Conservation (phyloP, 805 yeast species). For the Priceomyces haplophilus region DNA sequence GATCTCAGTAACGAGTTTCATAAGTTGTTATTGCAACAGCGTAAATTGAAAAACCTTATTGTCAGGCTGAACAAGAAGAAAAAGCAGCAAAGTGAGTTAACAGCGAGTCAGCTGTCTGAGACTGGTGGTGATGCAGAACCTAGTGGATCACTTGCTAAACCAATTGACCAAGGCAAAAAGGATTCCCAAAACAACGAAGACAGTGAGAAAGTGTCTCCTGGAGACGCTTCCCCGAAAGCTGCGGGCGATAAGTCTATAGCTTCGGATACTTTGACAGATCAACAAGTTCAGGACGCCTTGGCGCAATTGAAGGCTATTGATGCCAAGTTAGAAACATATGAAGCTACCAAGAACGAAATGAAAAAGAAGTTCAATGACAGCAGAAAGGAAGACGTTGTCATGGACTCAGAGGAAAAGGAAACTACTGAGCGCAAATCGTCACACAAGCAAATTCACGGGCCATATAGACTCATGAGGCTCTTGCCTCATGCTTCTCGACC, state of each 20-base stretch:
- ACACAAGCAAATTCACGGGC: constrained; percentile 70
- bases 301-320: constrained; percentile 38
- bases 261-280: constrained; percentile 25
- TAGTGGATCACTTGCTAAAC: neutral
- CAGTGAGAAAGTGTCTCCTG: neutral
- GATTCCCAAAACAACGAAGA: neutral
- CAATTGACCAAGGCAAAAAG: constrained; percentile 1
- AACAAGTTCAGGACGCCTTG: constrained; percentile 29
- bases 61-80: constrained; percentile 42
- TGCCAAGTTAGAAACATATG: constrained; percentile 34
- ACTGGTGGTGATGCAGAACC: neutral
- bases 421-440: constrained; percentile 31
- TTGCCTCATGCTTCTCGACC: constrained; percentile 85
- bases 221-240: constrained; percentile 8
- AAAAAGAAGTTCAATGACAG: constrained; percentile 27
- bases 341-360: constrained; percentile 31
- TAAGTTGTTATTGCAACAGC: constrained; percentile 56
- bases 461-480: constrained; percentile 75
- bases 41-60: constrained; percentile 50
- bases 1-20: constrained; percentile 69
- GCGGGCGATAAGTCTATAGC: constrained; percentile 12
- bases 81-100: constrained; percentile 21
- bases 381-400: constrained; percentile 10
- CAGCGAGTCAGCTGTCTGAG: constrained; percentile 3
- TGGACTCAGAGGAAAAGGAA: constrained; percentile 13